A percentile compares a stretch with the other conserved stretches of the same genome.
These are phyloP conservation scores for Pseudozyma pruni DNA, from an alignment of 1,284 basidiomycete species.

Conservation along the genomic window DNA sequence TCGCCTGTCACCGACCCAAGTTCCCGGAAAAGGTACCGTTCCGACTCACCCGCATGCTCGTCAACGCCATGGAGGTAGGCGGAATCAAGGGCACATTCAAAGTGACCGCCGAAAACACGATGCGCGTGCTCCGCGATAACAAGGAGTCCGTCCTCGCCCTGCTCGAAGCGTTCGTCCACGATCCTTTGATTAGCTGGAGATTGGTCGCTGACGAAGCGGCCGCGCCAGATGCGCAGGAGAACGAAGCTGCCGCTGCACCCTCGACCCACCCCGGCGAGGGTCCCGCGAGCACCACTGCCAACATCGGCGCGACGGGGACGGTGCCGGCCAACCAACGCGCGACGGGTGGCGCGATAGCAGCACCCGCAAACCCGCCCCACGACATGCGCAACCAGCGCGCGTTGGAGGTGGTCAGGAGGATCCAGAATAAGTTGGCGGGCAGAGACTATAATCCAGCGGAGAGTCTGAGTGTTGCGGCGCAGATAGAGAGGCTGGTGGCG, in stretches of 20 bases:
- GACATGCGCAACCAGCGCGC: conserved; percentile 63
- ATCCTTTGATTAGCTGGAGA: conserved; percentile 74
- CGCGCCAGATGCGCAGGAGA: conserved; percentile 63
- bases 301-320: conserved; percentile 3
- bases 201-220: conserved; percentile 56
- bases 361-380: neutral
- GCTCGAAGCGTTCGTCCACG: conserved; percentile 81
- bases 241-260: conserved; percentile 45
- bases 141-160: conserved; percentile 98
- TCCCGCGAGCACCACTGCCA: conserved; percentile 11
- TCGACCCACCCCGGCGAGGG: neutral
- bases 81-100: conserved; percentile 98
- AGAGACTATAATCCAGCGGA: conserved; percentile 63
- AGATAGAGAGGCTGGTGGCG: conserved; percentile 62
- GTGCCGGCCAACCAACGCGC: conserved; percentile 16
- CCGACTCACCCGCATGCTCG: conserved; percentile 96
- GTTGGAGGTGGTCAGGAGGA: conserved; percentile 63
- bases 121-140: conserved; percentile 95
- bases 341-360: conserved; percentile 11
- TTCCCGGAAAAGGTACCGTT: conserved; percentile 99
- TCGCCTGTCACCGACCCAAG: conserved; percentile 79
- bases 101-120: conserved; percentile 94
- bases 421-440: conserved; percentile 65
- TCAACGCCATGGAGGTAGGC: conserved; percentile 96
- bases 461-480: conserved; percentile 52